Conservation (phyloP, 1,284 basidiomycete species). For the Moesziomyces sp. region DNA sequence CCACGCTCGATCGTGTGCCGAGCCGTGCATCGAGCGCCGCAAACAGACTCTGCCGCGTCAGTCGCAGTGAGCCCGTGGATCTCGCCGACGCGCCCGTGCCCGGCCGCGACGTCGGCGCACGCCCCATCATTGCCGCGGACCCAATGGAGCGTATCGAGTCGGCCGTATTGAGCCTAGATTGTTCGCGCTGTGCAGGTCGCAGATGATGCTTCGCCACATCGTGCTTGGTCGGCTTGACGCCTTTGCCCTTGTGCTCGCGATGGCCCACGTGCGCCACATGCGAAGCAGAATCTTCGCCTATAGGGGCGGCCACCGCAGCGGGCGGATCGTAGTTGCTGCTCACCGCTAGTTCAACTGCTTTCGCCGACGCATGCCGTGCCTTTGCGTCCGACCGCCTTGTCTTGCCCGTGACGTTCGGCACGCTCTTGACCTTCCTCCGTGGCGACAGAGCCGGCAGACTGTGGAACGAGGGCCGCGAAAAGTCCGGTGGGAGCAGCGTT, state of each 20-base stretch:
- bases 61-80: slow-evolving; percentile 10
- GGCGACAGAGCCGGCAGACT: slow-evolving; percentile 8
- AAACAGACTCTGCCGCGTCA: slow-evolving; percentile 6
- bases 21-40: slow-evolving; percentile 18
- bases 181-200: neutral
- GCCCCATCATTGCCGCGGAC: slow-evolving; percentile 1
- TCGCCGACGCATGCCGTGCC: too few relatives aligned
- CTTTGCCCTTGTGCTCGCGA: too few relatives aligned
- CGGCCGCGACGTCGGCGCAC: slow-evolving; percentile 4
- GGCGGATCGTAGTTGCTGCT: too few relatives aligned
- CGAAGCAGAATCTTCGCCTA: too few relatives aligned
- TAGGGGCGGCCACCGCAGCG: too few relatives aligned
- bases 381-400: neutral
- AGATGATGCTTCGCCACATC: neutral
- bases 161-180: slow-evolving; percentile 13
- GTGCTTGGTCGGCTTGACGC: neutral
- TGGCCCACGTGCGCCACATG: too few relatives aligned
- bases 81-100: slow-evolving; percentile 9
- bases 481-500: slow-evolving; percentile 23
- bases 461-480: slow-evolving; percentile 8
- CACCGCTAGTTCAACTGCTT: too few relatives aligned
- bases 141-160: slow-evolving; percentile 13
- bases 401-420: slow-evolving; percentile 7
- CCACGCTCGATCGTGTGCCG: slow-evolving; percentile 2
- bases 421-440: slow-evolving; percentile 1